Percentiles rank a stretch among this genome's conserved stretches.
Evolutionary conservation across 1,284 basidiomycete genomes (phyloP).

Genomic region (Earliella scabrosa): DNA sequence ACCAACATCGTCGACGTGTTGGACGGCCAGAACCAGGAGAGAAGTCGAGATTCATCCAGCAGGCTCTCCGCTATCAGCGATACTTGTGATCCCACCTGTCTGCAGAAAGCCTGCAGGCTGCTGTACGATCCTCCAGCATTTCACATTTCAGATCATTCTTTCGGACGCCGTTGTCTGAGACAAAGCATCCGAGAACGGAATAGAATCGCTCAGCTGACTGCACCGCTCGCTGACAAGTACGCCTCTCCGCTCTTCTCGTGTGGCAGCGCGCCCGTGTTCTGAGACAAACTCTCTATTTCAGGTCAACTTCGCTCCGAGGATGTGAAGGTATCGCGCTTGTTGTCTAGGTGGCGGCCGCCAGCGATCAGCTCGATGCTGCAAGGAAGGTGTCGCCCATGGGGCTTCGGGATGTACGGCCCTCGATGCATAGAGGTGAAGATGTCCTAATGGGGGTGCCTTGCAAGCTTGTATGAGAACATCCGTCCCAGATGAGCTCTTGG

Average conservation of each 20-base stretch:
- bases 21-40: too few relatives aligned
- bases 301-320: neutral
- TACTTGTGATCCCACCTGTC: too few relatives aligned
- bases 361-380: neutral
- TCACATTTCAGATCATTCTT: too few relatives aligned
- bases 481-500: constrained; percentile 12
- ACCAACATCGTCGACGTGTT: too few relatives aligned
- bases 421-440: neutral
- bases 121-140: too few relatives aligned
- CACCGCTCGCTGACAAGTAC: neutral
- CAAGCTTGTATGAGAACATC: constrained; percentile 19
- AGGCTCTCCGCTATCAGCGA: too few relatives aligned
- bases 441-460: neutral
- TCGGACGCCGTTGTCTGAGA: constrained; percentile 6
- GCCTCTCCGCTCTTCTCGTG: neutral
- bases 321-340: neutral
- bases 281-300: constrained; percentile 15
- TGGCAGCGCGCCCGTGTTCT: neutral
- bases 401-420: neutral
- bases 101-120: too few relatives aligned
- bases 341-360: neutral
- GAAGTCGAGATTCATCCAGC: too few relatives aligned
- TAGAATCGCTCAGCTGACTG: constrained; percentile 18
- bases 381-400: neutral
- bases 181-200: constrained; percentile 11